These are phyloP conservation scores for Coemansia sp. DNA, from an alignment of 192 early-diverging fungal species.

Conservation along the genomic window DNA sequence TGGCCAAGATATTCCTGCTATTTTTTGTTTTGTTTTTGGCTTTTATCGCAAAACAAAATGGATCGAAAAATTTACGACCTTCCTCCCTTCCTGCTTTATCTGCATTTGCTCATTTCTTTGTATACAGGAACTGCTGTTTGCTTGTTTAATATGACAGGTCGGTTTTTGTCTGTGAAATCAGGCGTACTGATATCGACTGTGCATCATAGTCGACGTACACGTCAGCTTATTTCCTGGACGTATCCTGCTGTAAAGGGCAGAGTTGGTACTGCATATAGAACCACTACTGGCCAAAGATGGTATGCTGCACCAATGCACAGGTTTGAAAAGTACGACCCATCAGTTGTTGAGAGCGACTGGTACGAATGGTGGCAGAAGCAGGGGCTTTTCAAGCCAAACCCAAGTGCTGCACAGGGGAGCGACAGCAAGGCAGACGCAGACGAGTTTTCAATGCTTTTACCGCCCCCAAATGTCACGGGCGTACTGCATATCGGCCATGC, in stretches of 20 bases:
- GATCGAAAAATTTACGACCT: neutral
- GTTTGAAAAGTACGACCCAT: constrained; percentile 44
- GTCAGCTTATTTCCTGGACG: neutral
- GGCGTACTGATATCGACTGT: neutral
- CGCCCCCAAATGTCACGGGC: constrained; percentile 97
- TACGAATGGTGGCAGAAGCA: constrained; percentile 95
- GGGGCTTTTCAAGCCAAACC: constrained; percentile 61
- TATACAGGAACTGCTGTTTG: neutral
- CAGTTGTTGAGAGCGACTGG: constrained; percentile 85
- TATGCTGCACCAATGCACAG: constrained; percentile 43
- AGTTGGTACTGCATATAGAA: neutral
- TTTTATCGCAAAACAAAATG: neutral
- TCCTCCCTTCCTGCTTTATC: too few species aligned
- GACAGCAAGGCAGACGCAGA: constrained; percentile 18
- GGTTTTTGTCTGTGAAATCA: neutral
- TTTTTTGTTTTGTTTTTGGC: constrained; percentile 4
- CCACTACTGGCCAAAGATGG: neutral
- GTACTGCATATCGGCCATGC: constrained; percentile 94
- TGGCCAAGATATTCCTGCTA: neutral
- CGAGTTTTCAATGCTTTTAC: constrained; percentile 85
- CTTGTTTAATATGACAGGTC: neutral
- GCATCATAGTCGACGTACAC: neutral
- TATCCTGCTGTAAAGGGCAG: neutral
- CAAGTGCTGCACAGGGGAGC: neutral
- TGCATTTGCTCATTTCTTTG: too few species aligned